phyloP scores from a whole-genome alignment of 192 early-diverging fungal genomes.

The Thoreauomyces humboldtii region DNA sequence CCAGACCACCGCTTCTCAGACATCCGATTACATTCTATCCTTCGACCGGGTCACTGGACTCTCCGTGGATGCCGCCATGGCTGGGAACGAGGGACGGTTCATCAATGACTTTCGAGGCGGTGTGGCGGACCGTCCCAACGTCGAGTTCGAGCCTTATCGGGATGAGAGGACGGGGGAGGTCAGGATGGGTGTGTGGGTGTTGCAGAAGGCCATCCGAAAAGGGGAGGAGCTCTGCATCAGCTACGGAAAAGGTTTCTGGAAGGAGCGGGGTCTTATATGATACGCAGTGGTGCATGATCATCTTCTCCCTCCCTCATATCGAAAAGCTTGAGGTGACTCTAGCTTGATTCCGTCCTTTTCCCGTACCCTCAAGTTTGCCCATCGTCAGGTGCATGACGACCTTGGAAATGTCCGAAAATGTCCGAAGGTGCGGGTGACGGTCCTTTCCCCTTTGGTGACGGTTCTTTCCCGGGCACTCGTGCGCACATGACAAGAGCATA shows the following conservation, averaged over 20 bases:
- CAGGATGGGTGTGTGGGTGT: constrained; percentile 38
- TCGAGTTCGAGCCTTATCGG: constrained; percentile 36
- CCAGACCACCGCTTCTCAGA: constrained; percentile 6
- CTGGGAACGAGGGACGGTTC: constrained; percentile 47
- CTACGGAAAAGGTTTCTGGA: constrained; percentile 51
- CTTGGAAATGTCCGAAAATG: too few relatives aligned
- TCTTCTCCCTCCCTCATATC: too few relatives aligned
- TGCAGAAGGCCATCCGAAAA: constrained; percentile 11
- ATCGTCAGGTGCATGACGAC: too few relatives aligned
- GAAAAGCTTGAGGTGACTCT: too few relatives aligned
- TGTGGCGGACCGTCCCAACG: constrained; percentile 37
- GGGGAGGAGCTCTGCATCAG: constrained; percentile 45
- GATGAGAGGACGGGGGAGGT: constrained; percentile 20
- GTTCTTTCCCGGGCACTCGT: too few relatives aligned
- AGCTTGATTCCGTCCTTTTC: too few relatives aligned
- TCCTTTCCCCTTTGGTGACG: too few relatives aligned
- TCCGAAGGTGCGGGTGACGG: too few relatives aligned
- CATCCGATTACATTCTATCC: constrained; percentile 18
- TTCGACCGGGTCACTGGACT: constrained; percentile 20
- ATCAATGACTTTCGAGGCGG: constrained; percentile 50
- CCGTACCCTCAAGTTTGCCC: too few relatives aligned
- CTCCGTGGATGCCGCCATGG: constrained; percentile 35
- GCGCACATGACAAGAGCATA: too few relatives aligned
- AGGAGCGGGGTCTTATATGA: constrained; percentile 10
- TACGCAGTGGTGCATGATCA: too few relatives aligned